These are phyloP conservation scores for Plasmodium inui DNA, from an alignment of 169 alveolate genomes.

Conservation along the genomic window DNA sequence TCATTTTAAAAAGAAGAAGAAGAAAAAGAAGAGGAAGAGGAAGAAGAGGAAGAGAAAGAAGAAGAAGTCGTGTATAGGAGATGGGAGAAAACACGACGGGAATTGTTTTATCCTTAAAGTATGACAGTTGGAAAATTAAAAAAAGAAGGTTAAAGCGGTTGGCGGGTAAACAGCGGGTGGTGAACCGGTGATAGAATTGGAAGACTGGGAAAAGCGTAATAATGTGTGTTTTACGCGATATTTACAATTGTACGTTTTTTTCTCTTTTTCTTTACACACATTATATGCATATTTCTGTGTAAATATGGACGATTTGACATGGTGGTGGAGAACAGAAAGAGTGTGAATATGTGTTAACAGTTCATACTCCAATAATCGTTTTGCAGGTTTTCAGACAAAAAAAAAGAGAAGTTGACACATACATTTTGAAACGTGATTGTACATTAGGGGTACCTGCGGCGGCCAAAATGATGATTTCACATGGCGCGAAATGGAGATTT, in stretches of 20 bases:
- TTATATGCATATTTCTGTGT: background rate
- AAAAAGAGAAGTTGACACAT: background rate
- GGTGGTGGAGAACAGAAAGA: background rate
- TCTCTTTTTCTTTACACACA: background rate
- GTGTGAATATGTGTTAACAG: background rate
- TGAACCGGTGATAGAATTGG: background rate
- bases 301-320: background rate
- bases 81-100: background rate
- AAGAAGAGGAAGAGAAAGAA: background rate
- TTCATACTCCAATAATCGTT: background rate
- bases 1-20: slow-evolving; percentile 6
- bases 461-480: background rate
- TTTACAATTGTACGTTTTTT: background rate
- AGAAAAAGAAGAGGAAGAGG: background rate
- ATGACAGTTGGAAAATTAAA: background rate
- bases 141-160: background rate
- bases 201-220: background rate
- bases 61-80: background rate
- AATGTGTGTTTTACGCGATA: background rate
- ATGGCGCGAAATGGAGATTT: background rate
- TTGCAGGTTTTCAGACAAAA: background rate
- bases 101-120: background rate
- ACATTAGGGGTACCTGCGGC: background rate
- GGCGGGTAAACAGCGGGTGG: background rate
- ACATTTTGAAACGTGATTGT: background rate